A percentile compares a stretch with the other conserved stretches of the same genome.
Evolutionary conservation across 371 early-diverging fungal genomes (phyloP).

Genomic region (Lichtheimia hyalospora): DNA sequence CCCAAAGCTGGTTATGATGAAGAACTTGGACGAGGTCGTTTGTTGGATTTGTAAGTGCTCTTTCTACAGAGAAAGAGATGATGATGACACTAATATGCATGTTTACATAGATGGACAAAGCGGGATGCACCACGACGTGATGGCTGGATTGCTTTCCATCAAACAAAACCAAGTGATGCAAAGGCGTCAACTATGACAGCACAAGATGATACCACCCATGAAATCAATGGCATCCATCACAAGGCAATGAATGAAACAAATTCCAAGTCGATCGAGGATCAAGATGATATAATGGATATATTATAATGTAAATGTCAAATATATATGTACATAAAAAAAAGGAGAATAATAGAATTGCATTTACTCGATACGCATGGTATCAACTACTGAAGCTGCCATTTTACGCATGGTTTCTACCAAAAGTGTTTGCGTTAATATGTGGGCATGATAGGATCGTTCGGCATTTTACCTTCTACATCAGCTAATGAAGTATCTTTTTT

Average conservation of each 20-base stretch:
- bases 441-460: not conserved
- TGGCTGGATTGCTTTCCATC: conserved; percentile 64
- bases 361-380: conserved; percentile 30
- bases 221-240: too few relatives aligned
- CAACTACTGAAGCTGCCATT: conserved; percentile 28
- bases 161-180: conserved; percentile 29
- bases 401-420: conserved; percentile 33
- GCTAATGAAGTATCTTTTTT: conserved; percentile 62
- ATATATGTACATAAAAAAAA: not conserved
- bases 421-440: not conserved
- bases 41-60: conserved; percentile 57
- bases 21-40: conserved; percentile 41
- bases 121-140: conserved; percentile 38
- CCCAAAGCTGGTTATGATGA: conserved; percentile 54
- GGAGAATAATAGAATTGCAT: not conserved
- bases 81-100: not conserved
- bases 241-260: too few relatives aligned
- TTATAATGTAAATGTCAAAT: not conserved
- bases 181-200: too few relatives aligned
- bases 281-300: too few relatives aligned
- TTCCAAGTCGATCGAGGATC: too few relatives aligned
- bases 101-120: conserved; percentile 45
- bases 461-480: conserved; percentile 56
- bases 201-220: too few relatives aligned
- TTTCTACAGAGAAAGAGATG: too few relatives aligned